Conservation (phyloP, 805 yeast genomes). For the Candida arabinofermentans region DNA sequence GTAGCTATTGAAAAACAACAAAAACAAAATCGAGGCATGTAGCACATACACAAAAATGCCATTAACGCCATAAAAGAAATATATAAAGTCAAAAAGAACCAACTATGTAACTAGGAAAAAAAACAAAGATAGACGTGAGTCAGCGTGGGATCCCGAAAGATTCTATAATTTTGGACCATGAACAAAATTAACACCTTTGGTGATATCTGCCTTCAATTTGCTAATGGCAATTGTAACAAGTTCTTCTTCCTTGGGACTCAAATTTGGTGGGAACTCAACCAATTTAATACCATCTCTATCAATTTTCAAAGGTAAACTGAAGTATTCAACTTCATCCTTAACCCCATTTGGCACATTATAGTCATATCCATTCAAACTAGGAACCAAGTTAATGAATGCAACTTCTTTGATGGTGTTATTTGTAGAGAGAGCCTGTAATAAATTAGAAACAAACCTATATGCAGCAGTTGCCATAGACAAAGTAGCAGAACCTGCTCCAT, state of each 20-base stretch:
- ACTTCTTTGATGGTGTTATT: constrained; percentile 36
- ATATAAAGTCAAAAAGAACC: background rate
- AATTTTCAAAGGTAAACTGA: constrained; percentile 45
- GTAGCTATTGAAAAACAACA: too few species aligned
- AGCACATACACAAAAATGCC: too few species aligned
- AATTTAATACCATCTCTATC: constrained; percentile 33
- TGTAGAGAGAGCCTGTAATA: constrained; percentile 18
- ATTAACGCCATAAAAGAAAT: too few species aligned
- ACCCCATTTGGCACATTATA: constrained; percentile 24
- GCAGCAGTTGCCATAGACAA: constrained; percentile 96
- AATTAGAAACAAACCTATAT: constrained; percentile 64
- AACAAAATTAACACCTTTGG: constrained; percentile 22
- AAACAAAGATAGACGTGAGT: background rate
- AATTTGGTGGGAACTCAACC: constrained; percentile 15
- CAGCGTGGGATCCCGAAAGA: too few species aligned
- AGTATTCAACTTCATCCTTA: constrained; percentile 35
- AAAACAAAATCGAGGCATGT: too few species aligned
- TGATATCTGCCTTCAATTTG: constrained; percentile 16
- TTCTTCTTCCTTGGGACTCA: constrained; percentile 11
- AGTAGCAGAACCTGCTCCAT: constrained; percentile 94
- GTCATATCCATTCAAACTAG: constrained; percentile 44
- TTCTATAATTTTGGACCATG: constrained; percentile 17
- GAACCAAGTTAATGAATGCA: constrained; percentile 48
- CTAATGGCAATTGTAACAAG: constrained; percentile 14
- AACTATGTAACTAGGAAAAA: background rate